phyloP scores from a whole-genome alignment of 306 rosid species.

The Sicyos baderoa region DNA sequence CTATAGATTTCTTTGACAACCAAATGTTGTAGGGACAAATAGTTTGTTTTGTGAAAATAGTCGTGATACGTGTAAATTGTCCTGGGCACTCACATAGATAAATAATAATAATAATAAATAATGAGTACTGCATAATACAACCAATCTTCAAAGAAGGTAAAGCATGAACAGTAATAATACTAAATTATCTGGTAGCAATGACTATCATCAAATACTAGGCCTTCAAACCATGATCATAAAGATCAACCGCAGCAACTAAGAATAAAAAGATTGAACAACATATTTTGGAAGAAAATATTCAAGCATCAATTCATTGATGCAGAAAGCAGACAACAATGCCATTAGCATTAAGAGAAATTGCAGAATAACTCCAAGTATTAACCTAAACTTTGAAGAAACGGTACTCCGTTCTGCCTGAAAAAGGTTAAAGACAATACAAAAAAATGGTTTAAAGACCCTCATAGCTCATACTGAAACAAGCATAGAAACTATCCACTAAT shows the following conservation, averaged over 20 bases:
- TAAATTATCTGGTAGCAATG: slow-evolving; percentile 1
- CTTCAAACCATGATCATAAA: neutral
- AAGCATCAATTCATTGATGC: neutral
- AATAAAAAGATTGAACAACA: neutral
- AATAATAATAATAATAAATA: too few species aligned
- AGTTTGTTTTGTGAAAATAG: too few species aligned
- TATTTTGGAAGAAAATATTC: neutral
- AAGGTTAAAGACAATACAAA: too few species aligned
- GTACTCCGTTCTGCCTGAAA: neutral
- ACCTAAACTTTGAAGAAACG: neutral
- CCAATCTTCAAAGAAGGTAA: slow-evolving; percentile 9
- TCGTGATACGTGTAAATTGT: too few species aligned
- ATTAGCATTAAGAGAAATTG: neutral
- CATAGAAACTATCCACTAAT: neutral
- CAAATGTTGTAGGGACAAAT: too few species aligned
- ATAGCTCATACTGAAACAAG: neutral
- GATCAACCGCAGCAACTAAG: neutral
- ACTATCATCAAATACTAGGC: neutral
- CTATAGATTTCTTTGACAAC: too few species aligned
- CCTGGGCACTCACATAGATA: too few species aligned
- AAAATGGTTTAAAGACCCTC: neutral
- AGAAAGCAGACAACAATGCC: neutral
- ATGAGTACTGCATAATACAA: neutral
- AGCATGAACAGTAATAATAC: neutral
- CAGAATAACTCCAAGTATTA: neutral